Evolutionary conservation across 2,329 filamentous ascomycete species (phyloP).

Genomic region (Cryphonectria radicalis): DNA sequence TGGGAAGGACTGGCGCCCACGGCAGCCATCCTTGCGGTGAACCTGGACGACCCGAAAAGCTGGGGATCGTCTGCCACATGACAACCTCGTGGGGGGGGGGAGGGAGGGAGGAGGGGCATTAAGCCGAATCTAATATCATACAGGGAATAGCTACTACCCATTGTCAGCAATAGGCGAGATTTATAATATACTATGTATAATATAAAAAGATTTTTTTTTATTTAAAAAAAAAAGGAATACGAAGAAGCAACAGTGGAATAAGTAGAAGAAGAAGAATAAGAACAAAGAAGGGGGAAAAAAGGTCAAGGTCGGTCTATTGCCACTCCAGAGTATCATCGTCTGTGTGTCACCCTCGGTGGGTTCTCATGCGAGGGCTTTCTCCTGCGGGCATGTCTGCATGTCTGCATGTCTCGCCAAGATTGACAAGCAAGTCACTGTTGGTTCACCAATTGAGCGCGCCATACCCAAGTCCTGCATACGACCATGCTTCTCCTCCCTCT

Average conservation of each 20-base stretch:
- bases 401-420: not conserved
- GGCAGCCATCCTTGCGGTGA: slow-evolving; percentile 7
- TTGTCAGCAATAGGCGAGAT: not conserved
- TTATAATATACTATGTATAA: not conserved
- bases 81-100: not conserved
- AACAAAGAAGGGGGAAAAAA: not conserved
- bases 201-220: too few relatives aligned
- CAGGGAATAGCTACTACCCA: not conserved
- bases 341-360: not conserved
- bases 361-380: not conserved
- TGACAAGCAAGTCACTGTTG: not conserved
- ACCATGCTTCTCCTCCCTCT: not conserved
- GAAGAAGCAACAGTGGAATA: not conserved
- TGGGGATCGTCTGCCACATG: slow-evolving; percentile 1
- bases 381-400: not conserved
- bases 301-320: not conserved
- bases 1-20: not conserved
- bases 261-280: not conserved
- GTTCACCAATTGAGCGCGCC: not conserved
- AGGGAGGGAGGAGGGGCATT: not conserved
- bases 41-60: not conserved
- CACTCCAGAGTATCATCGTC: slow-evolving; percentile 7
- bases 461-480: not conserved
- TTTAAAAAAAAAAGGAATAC: not conserved
- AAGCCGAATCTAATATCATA: not conserved